Evolutionary conservation across 2,329 filamentous ascomycete species (phyloP).

Genomic region (Apiospora malaysiana): DNA sequence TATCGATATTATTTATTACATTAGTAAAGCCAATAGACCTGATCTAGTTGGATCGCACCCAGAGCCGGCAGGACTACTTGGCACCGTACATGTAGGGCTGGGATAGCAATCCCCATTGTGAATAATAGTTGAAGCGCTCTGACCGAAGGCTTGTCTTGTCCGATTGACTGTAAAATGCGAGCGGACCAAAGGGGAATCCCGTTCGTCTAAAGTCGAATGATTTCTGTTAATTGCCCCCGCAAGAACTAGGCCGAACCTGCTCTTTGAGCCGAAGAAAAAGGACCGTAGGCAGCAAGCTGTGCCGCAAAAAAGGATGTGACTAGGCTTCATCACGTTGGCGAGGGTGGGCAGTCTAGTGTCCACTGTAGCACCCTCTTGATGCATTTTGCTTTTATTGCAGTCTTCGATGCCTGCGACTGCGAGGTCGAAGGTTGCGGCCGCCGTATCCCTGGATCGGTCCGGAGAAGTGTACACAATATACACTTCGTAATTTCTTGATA

Average conservation of each 20-base stretch:
- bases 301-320: not conserved
- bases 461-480: not conserved
- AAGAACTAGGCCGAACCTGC: conserved; percentile 3
- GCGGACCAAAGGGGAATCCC: not conserved
- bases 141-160: not conserved
- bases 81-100: not conserved
- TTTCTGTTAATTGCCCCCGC: not conserved
- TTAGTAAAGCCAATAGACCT: not conserved
- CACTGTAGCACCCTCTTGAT: not conserved
- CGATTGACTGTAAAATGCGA: not conserved
- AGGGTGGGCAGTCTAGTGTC: not conserved
- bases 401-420: not conserved
- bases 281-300: not conserved
- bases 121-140: not conserved
- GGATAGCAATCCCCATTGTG: not conserved
- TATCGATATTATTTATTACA: not conserved
- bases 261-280: not conserved
- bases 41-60: not conserved
- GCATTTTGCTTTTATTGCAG: not conserved
- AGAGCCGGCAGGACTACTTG: not conserved
- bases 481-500: not conserved
- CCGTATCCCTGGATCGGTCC: not conserved
- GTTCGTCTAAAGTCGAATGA: not conserved
- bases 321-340: not conserved
- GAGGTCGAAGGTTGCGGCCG: not conserved